Conservation (phyloP, 768 basidiomycete genomes). For the Ephemerocybe angulata region DNA sequence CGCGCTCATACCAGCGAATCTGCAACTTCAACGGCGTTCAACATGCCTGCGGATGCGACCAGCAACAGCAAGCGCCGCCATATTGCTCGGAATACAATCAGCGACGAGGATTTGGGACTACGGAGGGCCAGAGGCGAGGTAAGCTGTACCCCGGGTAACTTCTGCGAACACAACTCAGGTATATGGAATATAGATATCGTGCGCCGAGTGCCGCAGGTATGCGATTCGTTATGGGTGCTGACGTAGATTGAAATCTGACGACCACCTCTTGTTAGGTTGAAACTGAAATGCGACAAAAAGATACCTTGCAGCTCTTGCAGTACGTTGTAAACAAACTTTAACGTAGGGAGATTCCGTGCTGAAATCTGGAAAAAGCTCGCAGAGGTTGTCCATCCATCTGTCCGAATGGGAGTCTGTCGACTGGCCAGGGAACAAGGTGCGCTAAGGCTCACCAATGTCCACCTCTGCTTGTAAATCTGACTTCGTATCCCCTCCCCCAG, state of each 20-base stretch:
- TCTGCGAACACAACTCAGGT: background rate
- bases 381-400: constrained; percentile 62
- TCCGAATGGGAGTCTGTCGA: constrained; percentile 57
- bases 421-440: constrained; percentile 57
- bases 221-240: background rate
- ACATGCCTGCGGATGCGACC: constrained; percentile 41
- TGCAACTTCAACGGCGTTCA: background rate
- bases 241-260: constrained; percentile 5
- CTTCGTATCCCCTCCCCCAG: constrained; percentile 21
- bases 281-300: constrained; percentile 65
- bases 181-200: constrained; percentile 40
- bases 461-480: background rate
- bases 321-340: constrained; percentile 23
- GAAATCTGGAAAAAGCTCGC: constrained; percentile 34
- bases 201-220: constrained; percentile 61
- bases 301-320: constrained; percentile 57
- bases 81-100: constrained; percentile 40
- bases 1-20: no score
- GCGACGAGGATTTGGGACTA: constrained; percentile 45
- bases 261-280: constrained; percentile 39
- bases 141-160: constrained; percentile 7
- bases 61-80: constrained; percentile 32
- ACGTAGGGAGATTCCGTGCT: background rate
- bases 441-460: constrained; percentile 12
- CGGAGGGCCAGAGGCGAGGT: constrained; percentile 51